Base-by-base conservation (phyloP, 1,284 basidiomycete species). In the Serendipita sp. region DNA sequence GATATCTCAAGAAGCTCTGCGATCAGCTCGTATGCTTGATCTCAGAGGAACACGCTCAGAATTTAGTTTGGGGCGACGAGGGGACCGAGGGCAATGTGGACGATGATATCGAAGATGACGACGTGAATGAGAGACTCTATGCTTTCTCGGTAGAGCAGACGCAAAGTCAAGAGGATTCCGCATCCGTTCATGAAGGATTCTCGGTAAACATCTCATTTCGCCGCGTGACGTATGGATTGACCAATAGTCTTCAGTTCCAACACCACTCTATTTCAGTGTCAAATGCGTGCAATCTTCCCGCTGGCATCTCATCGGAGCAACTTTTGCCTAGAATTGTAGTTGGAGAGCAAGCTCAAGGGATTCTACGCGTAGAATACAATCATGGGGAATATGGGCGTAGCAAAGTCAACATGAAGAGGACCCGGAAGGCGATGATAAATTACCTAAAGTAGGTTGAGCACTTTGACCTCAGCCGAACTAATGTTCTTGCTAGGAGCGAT, bases 101-200 rank as follows among this genome's bases (percentile, higher is more conserved):
- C 34, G 45, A 26, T n/a, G 53, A 58, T 58, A 22, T n/a, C n/a
- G 53, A 22, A n/a, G 30, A 58, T n/a, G 29, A 49, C 5, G 47
- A 49, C n/a, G 8, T 49, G 6, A 69, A 70, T 0, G 79, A 78
- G 60, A 71, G 81, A 8, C 67, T 82, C 60, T 81, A 80, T 67
- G 74, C 75, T 0, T 84, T 80, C 62, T 77, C 81, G 64, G 82
- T 84, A 0, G 71, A 75, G 0, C 79, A 82, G 67, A 80, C 78
- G 1, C 78, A 76, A n/a, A 79, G 83, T 63, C 80, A 84, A 65
- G 80, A 82, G 61, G 82, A 84, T 65, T 72, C 73, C 10, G 80
- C 81, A 0, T 69, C 69, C 0, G 65, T 71, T 0, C 71, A 72
- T 2, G 67, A 71, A 1, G 81, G 78, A 0, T 81, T 81, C 63